Evolutionary conservation across 2,329 filamentous ascomycete species (phyloP).

Genomic region (Gnomoniopsis sp.): DNA sequence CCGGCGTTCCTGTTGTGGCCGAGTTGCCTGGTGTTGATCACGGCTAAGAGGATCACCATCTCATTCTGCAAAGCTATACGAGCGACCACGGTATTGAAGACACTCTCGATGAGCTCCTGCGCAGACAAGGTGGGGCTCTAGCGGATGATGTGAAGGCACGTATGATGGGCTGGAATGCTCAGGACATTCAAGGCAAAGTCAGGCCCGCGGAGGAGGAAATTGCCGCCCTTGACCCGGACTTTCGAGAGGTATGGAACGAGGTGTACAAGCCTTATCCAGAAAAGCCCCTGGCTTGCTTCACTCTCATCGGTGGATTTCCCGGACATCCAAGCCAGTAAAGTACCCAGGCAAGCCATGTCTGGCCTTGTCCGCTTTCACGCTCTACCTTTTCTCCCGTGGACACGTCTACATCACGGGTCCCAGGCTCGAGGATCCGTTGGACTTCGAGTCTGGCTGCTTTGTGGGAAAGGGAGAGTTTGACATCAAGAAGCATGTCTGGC

Average conservation of each 20-base stretch:
- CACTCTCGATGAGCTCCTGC: neutral
- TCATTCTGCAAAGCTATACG: neutral
- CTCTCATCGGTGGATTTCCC: neutral
- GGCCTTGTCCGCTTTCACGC: neutral
- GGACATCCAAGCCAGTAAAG: constrained; percentile 2
- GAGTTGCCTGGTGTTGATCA: constrained; percentile 51
- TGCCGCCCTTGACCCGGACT: constrained; percentile 20
- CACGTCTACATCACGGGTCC: constrained; percentile 43
- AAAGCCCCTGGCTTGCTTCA: constrained; percentile 17
- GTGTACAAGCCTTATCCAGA: constrained; percentile 20
- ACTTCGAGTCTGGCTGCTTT: constrained; percentile 54
- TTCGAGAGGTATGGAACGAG: constrained; percentile 20
- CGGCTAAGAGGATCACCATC: constrained; percentile 41
- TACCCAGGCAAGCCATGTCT: constrained; percentile 1
- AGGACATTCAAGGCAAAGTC: constrained; percentile 21
- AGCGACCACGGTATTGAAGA: neutral
- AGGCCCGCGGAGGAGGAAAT: constrained; percentile 22
- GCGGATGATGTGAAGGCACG: neutral
- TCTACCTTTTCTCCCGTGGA: constrained; percentile 7
- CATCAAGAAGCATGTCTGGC: constrained; percentile 48
- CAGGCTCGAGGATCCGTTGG: constrained; percentile 33
- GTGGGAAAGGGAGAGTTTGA: constrained; percentile 41
- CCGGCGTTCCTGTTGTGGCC: constrained; percentile 42
- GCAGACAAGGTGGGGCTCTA: neutral
- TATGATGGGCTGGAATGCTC: constrained; percentile 21